A percentile compares a stretch with the other conserved stretches of the same genome.
Evolutionary conservation across 345 rosid species (phyloP).

Genomic region (Bretschneidera sinensis): DNA sequence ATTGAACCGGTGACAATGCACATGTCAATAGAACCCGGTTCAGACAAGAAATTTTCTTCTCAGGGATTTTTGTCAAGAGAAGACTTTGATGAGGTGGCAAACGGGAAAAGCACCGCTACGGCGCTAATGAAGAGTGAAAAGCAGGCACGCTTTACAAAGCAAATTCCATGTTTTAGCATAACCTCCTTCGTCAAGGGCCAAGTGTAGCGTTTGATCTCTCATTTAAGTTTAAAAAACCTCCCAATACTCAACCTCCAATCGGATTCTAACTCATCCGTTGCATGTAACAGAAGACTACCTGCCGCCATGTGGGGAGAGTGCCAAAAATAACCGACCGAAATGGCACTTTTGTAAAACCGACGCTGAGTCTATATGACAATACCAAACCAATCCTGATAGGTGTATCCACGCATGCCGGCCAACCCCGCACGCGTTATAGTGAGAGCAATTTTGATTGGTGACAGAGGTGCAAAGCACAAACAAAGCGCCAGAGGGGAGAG

Average conservation of each 20-base stretch:
- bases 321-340: conserved; percentile 31
- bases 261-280: conserved; percentile 32
- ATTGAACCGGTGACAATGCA: too few species aligned
- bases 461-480: not conserved
- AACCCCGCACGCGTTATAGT: conserved; percentile 56
- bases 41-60: too few species aligned
- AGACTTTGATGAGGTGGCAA: conserved; percentile 6
- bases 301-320: conserved; percentile 18
- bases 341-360: not conserved
- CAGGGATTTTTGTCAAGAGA: too few species aligned
- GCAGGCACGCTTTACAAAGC: conserved; percentile 12
- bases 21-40: too few species aligned
- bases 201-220: conserved; percentile 1
- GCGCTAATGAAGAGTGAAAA: not conserved
- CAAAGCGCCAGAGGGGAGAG: too few species aligned
- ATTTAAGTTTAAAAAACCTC: too few species aligned
- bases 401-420: conserved; percentile 82
- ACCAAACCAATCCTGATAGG: conserved; percentile 47
- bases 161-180: conserved; percentile 9
- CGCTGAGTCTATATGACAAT: not conserved
- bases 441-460: conserved; percentile 35
- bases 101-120: conserved; percentile 14
- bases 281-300: conserved; percentile 32
- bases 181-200: conserved; percentile 1
- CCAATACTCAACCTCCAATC: too few species aligned